Evolutionary conservation across 83 land plant genomes (phyloP).

Genomic region (Picea engelmannii): DNA sequence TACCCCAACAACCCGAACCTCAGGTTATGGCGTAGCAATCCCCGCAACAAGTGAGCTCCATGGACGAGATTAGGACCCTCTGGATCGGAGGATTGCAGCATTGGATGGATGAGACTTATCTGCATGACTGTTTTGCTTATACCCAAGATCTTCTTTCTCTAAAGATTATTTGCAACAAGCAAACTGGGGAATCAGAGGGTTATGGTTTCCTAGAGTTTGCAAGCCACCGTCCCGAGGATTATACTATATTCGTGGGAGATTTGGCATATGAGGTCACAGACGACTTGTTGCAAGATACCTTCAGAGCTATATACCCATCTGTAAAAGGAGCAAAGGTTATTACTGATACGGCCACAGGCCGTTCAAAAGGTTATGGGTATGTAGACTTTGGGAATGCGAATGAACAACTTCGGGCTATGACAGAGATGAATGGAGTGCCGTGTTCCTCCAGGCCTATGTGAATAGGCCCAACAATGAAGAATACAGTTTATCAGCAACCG

Average conservation of each 20-base stretch:
- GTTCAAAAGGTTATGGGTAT: background rate
- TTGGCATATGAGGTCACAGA: too few relatives aligned
- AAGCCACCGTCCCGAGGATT: constrained; percentile 32
- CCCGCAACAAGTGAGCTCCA: too few relatives aligned
- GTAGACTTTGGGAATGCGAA: constrained; percentile 12
- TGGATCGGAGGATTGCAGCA: too few relatives aligned
- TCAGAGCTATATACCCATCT: too few relatives aligned
- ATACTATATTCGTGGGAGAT: constrained; percentile 58
- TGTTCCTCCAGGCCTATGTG: constrained; percentile 65
- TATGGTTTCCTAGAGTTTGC: constrained; percentile 69
- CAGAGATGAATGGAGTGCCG: constrained; percentile 61
- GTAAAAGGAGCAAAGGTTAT: too few relatives aligned
- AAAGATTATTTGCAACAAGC: constrained; percentile 33
- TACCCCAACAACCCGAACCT: too few relatives aligned
- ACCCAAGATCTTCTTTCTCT: too few relatives aligned
- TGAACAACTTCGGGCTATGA: constrained; percentile 56
- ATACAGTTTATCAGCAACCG: too few relatives aligned
- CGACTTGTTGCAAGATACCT: too few relatives aligned
- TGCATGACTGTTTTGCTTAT: background rate
- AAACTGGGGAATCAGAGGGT: constrained; percentile 48
- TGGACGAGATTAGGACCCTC: too few relatives aligned
- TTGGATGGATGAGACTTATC: constrained; percentile 43
- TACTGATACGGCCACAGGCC: too few relatives aligned
- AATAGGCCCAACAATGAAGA: constrained; percentile 28
- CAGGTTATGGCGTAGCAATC: too few relatives aligned